phyloP scores from a whole-genome alignment of 2,329 filamentous ascomycete genomes.

The Myriosclerotinia scirpicola region DNA sequence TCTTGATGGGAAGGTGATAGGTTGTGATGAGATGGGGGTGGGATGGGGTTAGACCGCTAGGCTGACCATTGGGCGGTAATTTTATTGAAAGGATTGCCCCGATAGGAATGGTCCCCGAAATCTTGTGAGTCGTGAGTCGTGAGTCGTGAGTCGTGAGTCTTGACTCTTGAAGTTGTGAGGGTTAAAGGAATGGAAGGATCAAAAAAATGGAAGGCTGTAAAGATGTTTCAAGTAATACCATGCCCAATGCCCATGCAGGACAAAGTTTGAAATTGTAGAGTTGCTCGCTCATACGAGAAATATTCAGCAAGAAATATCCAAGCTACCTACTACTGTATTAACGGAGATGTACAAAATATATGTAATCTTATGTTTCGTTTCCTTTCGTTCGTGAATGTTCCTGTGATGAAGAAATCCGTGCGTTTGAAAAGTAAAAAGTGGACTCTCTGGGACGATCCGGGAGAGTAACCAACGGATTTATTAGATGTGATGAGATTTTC shows the following conservation, averaged over 20 bases:
- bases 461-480: neutral
- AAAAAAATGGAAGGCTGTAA: slow-evolving; percentile 5
- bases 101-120: slow-evolving; percentile 4
- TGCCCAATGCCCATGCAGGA: too few species aligned
- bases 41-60: slow-evolving; percentile 13
- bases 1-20: slow-evolving; percentile 23
- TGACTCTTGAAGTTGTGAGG: neutral
- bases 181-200: slow-evolving; percentile 14
- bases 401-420: slow-evolving; percentile 16
- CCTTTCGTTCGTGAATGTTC: neutral
- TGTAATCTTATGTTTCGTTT: neutral
- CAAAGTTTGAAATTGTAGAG: neutral
- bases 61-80: slow-evolving; percentile 21
- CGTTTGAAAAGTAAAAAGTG: slow-evolving; percentile 1
- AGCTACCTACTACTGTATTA: neutral
- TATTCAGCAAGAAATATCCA: too few species aligned
- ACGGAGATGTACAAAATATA: neutral
- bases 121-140: too few species aligned
- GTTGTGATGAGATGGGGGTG: slow-evolving; percentile 16
- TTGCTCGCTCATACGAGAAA: slow-evolving; percentile 1
- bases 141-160: too few species aligned
- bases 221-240: neutral
- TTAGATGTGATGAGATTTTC: slow-evolving; percentile 18
- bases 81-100: slow-evolving; percentile 15
- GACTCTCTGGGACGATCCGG: slow-evolving; percentile 7